Conservation (phyloP, 2,329 filamentous ascomycete species). For the Torrubiella hemipterigena region DNA sequence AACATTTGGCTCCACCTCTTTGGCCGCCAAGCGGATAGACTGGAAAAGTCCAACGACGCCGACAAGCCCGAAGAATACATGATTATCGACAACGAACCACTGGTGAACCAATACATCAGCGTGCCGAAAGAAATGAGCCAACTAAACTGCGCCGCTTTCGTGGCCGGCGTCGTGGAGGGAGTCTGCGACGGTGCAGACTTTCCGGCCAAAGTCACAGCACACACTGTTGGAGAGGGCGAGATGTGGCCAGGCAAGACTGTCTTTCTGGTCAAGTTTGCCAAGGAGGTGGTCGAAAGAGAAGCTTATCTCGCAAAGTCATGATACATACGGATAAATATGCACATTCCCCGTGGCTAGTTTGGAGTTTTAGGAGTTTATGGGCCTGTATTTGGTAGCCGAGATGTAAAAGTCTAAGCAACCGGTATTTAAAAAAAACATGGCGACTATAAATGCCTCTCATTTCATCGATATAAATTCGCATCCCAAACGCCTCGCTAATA, state of each 20-base stretch:
- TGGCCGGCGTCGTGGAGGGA: slow-evolving; percentile 90
- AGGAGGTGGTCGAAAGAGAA: slow-evolving; percentile 87
- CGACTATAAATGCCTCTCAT: too few species aligned
- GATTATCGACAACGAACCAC: slow-evolving; percentile 95
- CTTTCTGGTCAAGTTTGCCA: slow-evolving; percentile 84
- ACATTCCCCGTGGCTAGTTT: slow-evolving; percentile 3
- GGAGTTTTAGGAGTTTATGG: slow-evolving; percentile 3
- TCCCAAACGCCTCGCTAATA: neutral
- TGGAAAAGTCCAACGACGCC: slow-evolving; percentile 77
- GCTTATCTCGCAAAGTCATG: slow-evolving; percentile 56
- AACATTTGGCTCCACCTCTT: slow-evolving; percentile 90
- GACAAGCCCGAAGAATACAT: slow-evolving; percentile 92
- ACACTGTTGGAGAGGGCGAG: slow-evolving; percentile 61
- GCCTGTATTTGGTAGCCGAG: too few species aligned
- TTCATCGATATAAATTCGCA: too few species aligned
- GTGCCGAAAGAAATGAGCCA: slow-evolving; percentile 93
- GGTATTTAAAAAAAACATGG: neutral
- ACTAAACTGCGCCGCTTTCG: slow-evolving; percentile 91
- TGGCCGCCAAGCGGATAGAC: slow-evolving; percentile 75
- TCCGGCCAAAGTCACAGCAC: slow-evolving; percentile 77
- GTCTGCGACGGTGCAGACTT: slow-evolving; percentile 91
- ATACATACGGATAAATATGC: neutral
- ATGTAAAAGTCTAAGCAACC: neutral
- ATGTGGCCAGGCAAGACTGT: slow-evolving; percentile 97
- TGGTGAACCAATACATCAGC: slow-evolving; percentile 88